Evolutionary conservation across 2,329 filamentous ascomycete genomes (phyloP).

Genomic region (Diaporthe citriasiana): DNA sequence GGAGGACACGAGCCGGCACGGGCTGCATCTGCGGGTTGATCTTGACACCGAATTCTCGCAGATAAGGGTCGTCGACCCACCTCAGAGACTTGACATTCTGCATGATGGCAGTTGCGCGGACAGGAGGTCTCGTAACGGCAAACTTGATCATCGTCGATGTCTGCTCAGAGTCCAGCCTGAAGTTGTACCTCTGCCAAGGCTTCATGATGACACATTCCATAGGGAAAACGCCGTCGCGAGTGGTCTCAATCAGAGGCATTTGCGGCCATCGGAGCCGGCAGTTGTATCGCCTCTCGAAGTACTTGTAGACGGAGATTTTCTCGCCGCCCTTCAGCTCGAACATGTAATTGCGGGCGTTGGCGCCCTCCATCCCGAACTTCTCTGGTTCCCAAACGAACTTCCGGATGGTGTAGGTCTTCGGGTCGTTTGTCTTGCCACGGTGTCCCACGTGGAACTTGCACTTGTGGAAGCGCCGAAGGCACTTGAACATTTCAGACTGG

Average conservation of each 20-base stretch:
- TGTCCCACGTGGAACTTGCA: constrained; percentile 71
- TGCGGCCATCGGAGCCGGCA: constrained; percentile 60
- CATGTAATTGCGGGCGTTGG: constrained; percentile 64
- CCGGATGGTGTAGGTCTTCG: constrained; percentile 67
- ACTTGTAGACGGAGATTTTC: constrained; percentile 63
- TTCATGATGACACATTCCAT: constrained; percentile 71
- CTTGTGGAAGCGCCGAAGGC: constrained; percentile 67
- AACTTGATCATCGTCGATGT: constrained; percentile 93
- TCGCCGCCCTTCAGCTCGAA: constrained; percentile 69
- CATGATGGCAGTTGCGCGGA: constrained; percentile 78
- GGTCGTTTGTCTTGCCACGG: constrained; percentile 60
- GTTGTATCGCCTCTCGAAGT: constrained; percentile 70
- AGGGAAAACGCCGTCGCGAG: constrained; percentile 68
- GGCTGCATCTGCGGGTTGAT: constrained; percentile 75
- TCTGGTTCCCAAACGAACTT: constrained; percentile 62
- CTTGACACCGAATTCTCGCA: constrained; percentile 80
- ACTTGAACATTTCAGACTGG: constrained; percentile 67
- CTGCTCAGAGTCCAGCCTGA: constrained; percentile 73
- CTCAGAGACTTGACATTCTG: constrained; percentile 75
- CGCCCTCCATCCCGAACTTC: constrained; percentile 60
- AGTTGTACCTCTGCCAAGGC: constrained; percentile 72
- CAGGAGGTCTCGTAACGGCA: constrained; percentile 81
- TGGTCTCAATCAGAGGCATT: constrained; percentile 72
- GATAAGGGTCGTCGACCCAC: constrained; percentile 77
- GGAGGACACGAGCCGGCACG: constrained; percentile 79